phyloP scores from a whole-genome alignment of 352 stramenopile genomes.

The Phytophthora fragariaefolia region DNA sequence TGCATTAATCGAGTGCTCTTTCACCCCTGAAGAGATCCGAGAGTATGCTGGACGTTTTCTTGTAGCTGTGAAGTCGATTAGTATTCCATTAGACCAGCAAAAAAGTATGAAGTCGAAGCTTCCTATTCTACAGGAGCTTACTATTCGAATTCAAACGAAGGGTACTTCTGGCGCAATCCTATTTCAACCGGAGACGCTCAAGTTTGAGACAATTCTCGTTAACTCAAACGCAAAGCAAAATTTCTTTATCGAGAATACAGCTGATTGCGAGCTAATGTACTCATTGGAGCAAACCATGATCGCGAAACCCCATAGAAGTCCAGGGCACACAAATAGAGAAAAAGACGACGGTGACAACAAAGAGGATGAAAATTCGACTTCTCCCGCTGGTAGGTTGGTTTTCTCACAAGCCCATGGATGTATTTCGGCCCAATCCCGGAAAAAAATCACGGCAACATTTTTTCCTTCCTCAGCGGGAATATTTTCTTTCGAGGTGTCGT shows the following conservation, averaged over 20 bases:
- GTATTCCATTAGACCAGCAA: constrained; percentile 43
- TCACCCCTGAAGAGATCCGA: constrained; percentile 77
- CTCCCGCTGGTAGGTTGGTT: constrained; percentile 34
- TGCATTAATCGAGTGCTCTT: constrained; percentile 65
- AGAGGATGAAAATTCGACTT: constrained; percentile 1
- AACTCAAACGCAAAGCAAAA: constrained; percentile 74
- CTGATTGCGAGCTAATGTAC: constrained; percentile 80
- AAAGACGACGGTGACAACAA: constrained; percentile 9
- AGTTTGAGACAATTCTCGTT: constrained; percentile 88
- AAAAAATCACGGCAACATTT: constrained; percentile 84
- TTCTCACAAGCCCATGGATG: constrained; percentile 70
- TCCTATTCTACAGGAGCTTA: constrained; percentile 66
- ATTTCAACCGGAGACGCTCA: constrained; percentile 72
- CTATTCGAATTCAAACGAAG: constrained; percentile 71
- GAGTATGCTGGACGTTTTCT: constrained; percentile 79
- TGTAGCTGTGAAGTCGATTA: constrained; percentile 76
- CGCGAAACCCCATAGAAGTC: constrained; percentile 15
- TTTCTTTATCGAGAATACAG: constrained; percentile 78
- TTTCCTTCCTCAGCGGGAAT: constrained; percentile 60
- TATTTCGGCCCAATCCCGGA: constrained; percentile 79
- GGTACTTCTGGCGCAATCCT: constrained; percentile 76
- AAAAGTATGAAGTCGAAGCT: constrained; percentile 36
- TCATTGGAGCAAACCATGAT: constrained; percentile 55
- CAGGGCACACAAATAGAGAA: constrained; percentile 1
- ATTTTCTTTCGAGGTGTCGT: constrained; percentile 81